Base-by-base conservation (phyloP, 1,284 basidiomycete genomes). In the Tilletia walkeri region DNA sequence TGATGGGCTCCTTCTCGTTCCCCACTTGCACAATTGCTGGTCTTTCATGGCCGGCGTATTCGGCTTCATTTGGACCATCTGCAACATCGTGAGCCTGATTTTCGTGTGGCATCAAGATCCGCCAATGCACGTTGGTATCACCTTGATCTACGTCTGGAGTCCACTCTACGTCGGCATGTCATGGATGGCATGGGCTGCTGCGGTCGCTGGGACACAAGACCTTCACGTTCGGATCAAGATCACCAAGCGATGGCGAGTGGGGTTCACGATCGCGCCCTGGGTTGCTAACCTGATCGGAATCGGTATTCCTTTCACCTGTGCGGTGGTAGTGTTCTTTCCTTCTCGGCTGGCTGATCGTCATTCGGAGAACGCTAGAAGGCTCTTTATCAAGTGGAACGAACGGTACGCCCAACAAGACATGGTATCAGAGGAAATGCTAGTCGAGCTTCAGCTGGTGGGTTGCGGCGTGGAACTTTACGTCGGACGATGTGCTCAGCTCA, bases 21-120 rank as follows among this genome's bases (percentile, higher is more conserved):
- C 59, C 7, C 59, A 63, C 36, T 38, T 63, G 59, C 59, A 63
- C 59, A 39, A 41, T 18, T 38, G 36, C 36, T 63, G 59, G 59
- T 39, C 36, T 3, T 6, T 38, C 59, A 39, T 38, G 16, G 30
- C 34, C 59, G 59, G 30, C 9, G 38, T n/a, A 12, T 63, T 63
- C 14, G 59, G 59, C 14, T 36, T 12, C 34, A 36, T 63, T 14
- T 63, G 30, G 59, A n/a, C 30, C 7, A 34, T 63, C 36, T 39
- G 3, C 14, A 34, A 63, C 59, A 38, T 63, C 38, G 36, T 38
- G 12, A 63, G 30, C 34, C 36, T 63, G 18, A 20, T 14, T 2
- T 16, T 18, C 14, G 12, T 63, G 7, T 6, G 6, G 9, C 16
- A 34, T 14, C 18, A 20, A 3, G 9, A 63, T 5, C 36, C 59